Base-by-base conservation (phyloP, 495 filamentous ascomycete species). In the Halenospora varia region DNA sequence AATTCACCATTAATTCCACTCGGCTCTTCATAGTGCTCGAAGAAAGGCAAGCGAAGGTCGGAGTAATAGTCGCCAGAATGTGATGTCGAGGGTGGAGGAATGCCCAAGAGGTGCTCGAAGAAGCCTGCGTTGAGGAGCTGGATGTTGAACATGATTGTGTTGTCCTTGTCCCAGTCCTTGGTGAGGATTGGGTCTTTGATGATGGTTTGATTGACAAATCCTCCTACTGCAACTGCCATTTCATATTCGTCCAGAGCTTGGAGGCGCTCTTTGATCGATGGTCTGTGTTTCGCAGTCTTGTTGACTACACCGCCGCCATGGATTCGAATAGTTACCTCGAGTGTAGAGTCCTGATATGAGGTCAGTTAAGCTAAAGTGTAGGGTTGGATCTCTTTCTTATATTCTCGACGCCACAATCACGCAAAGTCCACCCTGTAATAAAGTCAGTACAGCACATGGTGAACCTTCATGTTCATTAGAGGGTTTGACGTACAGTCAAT, bases 111-210 rank as follows among this genome's bases (percentile, higher is more conserved):
- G n/a, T n/a, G n/a, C n/a, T n/a, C n/a, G n/a, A n/a, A n/a, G n/a
- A n/a, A n/a, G n/a, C n/a, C n/a, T n/a, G 51, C 52, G 11, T 77
- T 70, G 42, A 80, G 55, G 35, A 75, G 67, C 35, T 78, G 74
- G 0, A 81, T 64, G 18, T 77, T 73, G 55, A 78, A 66, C 6
- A 69, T 48, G 3, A 68, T 66, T 0, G 68, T 64, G 2, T 48
- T 52, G 0, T 66, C 58, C 13, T 20, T 59, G 51, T 75, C 63
- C 78, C 77, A 78, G 2, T 35, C 56, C 1, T 35, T 11, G 0
- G 67, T 45, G 0, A 47, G 13, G 8, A 49, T 10, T 19, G 26
- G 18, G 39, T 76, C 73, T 17, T 46, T 13, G 1, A 45, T 1
- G 26, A 77, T 71, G 15, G 35, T 54, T 50, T 75, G 70, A 18